phyloP scores from a whole-genome alignment of 345 rosid species.

The Draba incana region DNA sequence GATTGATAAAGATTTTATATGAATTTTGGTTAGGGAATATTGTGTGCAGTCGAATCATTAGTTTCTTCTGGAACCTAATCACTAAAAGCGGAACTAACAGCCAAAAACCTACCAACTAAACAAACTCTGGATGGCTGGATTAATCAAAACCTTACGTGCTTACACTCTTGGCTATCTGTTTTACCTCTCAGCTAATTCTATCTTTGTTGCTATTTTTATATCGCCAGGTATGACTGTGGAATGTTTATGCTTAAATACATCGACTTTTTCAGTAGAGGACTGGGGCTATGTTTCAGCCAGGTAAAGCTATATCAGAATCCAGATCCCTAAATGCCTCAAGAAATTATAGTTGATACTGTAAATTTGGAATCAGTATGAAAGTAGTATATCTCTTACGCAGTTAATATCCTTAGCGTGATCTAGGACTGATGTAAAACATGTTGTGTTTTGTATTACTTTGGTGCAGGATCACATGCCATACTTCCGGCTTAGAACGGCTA shows the following conservation, averaged over 20 bases:
- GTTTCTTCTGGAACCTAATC: background rate
- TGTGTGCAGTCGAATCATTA: background rate
- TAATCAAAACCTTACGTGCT: background rate
- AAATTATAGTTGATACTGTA: background rate
- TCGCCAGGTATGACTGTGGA: conserved; percentile 92
- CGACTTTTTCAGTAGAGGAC: conserved; percentile 89
- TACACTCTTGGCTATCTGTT: background rate
- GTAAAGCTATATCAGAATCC: conserved; percentile 45
- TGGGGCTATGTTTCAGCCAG: conserved; percentile 87
- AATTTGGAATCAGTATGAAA: conserved; percentile 6
- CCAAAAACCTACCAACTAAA: background rate
- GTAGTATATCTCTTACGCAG: background rate
- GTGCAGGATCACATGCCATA: conserved; percentile 91
- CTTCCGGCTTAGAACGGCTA: conserved; percentile 84
- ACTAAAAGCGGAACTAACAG: background rate
- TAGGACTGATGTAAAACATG: background rate
- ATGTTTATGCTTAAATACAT: conserved; percentile 96
- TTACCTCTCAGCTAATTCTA: conserved; percentile 2
- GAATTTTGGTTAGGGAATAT: background rate
- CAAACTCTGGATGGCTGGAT: background rate
- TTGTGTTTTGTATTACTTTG: background rate
- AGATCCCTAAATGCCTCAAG: conserved; percentile 10
- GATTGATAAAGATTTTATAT: conserved; percentile 12
- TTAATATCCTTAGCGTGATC: background rate
- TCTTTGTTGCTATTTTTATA: conserved; percentile 9